Evolutionary conservation across 305 asterid species (phyloP).

Genomic region (Plantago coronopus): DNA sequence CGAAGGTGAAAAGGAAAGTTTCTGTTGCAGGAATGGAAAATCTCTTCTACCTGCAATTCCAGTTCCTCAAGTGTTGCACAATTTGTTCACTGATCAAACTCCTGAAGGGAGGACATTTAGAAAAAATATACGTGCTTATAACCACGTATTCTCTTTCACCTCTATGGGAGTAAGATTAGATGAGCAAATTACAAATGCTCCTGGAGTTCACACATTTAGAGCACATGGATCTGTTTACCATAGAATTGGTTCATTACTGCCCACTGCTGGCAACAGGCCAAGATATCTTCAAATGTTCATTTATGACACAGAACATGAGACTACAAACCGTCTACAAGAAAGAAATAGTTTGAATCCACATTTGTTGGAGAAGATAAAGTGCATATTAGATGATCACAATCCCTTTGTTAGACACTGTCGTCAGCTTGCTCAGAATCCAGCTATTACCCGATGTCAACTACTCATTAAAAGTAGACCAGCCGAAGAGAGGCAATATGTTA

Average conservation of each 20-base stretch:
- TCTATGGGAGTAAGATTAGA: not conserved
- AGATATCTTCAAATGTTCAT: constrained; percentile 1
- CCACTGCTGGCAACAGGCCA: not conserved
- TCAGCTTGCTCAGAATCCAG: not conserved
- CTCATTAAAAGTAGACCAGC: not conserved
- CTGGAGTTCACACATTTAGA: constrained; percentile 1
- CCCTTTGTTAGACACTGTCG: not conserved
- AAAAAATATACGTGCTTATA: not conserved
- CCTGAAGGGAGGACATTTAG: not conserved
- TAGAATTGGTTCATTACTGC: not conserved
- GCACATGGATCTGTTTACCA: not conserved
- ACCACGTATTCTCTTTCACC: constrained; percentile 3
- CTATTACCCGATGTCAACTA: not conserved
- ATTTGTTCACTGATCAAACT: not conserved
- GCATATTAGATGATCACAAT: not conserved
- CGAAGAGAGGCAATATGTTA: not conserved
- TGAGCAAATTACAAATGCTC: not conserved
- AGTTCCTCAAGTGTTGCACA: not conserved
- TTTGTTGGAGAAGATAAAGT: not conserved
- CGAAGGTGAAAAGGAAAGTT: not conserved
- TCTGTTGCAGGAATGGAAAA: not conserved
- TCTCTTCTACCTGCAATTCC: not conserved
- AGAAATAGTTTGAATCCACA: not conserved
- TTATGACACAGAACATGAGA: not conserved
- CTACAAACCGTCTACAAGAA: not conserved